Evolutionary conservation across 2,329 filamentous ascomycete species (phyloP), one percentile per base, ranked within the genome.

Genomic region (Xylaria hypoxylon): DNA sequence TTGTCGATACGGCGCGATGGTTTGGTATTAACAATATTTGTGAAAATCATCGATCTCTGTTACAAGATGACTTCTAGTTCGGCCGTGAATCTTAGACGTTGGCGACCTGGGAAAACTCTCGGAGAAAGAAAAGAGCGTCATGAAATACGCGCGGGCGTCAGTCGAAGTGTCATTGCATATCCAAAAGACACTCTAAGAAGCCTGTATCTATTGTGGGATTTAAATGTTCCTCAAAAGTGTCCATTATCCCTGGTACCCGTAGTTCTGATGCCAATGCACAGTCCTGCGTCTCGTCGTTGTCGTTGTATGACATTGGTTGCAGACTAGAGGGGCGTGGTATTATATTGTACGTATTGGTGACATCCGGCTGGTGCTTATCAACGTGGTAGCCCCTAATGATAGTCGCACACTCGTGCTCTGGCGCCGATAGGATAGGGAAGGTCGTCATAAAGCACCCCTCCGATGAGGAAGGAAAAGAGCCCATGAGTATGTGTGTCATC

Each of bases 151-250:
- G 11, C 7, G 35, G 35, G 35, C 13, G 15, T 13, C 5, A 15
- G 10, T 45, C 40, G n/a, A 24, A 26, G 10, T 19, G 13, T 53
- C n/a, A 59, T 35, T 50, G 28, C 8, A 60, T 52, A 53, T 57
- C 62, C 28, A 53, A 55, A 38, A 63, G 33, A 11, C 3, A 19
- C 15, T 66, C 66, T 5, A 68, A 44, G 31, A 62, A 66, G 11
- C 45, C 44, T 8, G 55, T n/a, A 24, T 68, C 62, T 28, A 61
- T 33, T 26, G 26, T 11, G 26, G 44, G 31, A 44, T 48, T 44
- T 28, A 28, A 2, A 2, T 13, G 33, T 35, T 48, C 62, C 28
- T 58, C 52, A 17, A 59, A 31, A 26, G 2, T 24, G 3, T 6
- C 40, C 17, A 57, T 44, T 40, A 33, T 48, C 13, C 45, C 62